phyloP scores from a whole-genome alignment of 1,139 yeast genomes.

The Yamadazyma sp. region DNA sequence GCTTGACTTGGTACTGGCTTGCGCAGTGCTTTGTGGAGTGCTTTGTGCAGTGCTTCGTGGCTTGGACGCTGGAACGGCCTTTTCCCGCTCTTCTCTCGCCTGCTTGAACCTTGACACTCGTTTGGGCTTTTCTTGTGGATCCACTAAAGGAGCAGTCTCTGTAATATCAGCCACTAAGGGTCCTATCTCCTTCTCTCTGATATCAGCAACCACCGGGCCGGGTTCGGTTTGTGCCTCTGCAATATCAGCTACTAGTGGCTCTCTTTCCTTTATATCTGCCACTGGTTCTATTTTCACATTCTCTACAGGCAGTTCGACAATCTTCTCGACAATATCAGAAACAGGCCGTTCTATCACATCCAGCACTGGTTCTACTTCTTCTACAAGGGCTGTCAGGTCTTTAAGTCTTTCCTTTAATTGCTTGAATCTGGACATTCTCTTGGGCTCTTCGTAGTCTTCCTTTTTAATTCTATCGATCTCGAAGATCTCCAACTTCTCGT shows the following conservation, averaged over 20 bases:
- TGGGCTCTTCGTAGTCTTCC: conserved; percentile 34
- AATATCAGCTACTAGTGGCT: not conserved
- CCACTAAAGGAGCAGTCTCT: not conserved
- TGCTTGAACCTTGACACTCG: conserved; percentile 1
- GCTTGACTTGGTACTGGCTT: not conserved
- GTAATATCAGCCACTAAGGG: not conserved
- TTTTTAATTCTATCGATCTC: conserved; percentile 57
- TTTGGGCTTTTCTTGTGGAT: not conserved
- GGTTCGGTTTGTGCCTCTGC: not conserved
- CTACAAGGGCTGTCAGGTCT: not conserved
- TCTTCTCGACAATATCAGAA: conserved; percentile 7
- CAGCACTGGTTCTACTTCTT: conserved; percentile 5
- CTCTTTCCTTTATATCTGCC: not conserved
- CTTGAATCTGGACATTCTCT: conserved; percentile 28
- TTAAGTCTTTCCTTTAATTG: conserved; percentile 15
- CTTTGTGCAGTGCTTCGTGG: too few species aligned
- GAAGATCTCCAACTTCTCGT: conserved; percentile 51
- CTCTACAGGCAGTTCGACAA: not conserved
- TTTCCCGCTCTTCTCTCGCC: not conserved
- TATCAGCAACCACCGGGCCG: not conserved
- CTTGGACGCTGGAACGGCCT: too few species aligned
- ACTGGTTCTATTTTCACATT: conserved; percentile 9
- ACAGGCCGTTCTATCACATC: conserved; percentile 12
- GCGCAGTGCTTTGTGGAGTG: too few species aligned
- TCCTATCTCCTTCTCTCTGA: conserved; percentile 9